Percentiles rank a stretch among this genome's conserved stretches.
Evolutionary conservation across 2,329 filamentous ascomycete genomes (phyloP).

Genomic region (Fusarium neocosmosporiellum): DNA sequence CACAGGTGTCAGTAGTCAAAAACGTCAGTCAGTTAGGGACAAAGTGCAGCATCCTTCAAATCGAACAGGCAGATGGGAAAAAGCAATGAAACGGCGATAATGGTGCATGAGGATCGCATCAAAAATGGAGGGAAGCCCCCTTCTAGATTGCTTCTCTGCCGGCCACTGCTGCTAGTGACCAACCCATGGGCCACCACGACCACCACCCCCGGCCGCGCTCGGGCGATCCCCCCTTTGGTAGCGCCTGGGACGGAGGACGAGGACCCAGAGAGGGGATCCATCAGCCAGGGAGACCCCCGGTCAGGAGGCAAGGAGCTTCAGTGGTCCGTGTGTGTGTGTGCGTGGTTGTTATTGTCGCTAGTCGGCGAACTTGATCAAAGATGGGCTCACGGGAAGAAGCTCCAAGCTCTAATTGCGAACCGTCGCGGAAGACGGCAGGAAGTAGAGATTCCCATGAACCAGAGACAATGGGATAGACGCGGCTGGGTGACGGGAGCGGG

Average conservation of each 20-base stretch:
- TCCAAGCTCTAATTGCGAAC: not conserved
- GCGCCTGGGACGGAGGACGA: conserved; percentile 19
- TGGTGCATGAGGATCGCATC: conserved; percentile 17
- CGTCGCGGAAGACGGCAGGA: conserved; percentile 12
- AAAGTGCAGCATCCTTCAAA: conserved; percentile 12
- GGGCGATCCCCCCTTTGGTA: conserved; percentile 38
- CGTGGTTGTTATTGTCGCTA: conserved; percentile 14
- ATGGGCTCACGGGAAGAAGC: conserved; percentile 1
- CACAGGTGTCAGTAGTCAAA: not conserved
- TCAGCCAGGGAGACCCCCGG: conserved; percentile 27
- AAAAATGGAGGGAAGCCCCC: conserved; percentile 20
- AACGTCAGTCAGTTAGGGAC: not conserved
- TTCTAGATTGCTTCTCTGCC: conserved; percentile 44
- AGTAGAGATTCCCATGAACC: not conserved
- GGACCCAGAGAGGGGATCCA: conserved; percentile 15
- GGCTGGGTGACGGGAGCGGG: conserved; percentile 4
- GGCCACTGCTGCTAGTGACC: conserved; percentile 24
- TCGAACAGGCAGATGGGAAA: conserved; percentile 23
- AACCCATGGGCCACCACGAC: not conserved
- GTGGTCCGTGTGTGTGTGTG: conserved; percentile 22
- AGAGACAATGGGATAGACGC: conserved; percentile 14
- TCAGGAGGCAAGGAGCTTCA: conserved; percentile 39
- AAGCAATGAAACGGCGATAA: conserved; percentile 30
- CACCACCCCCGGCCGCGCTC: conserved; percentile 20
- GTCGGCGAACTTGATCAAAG: conserved; percentile 4